Percentiles rank a stretch among this genome's conserved stretches.
Evolutionary conservation across 345 rosid species (phyloP).

Genomic region (Iberis pinnata): DNA sequence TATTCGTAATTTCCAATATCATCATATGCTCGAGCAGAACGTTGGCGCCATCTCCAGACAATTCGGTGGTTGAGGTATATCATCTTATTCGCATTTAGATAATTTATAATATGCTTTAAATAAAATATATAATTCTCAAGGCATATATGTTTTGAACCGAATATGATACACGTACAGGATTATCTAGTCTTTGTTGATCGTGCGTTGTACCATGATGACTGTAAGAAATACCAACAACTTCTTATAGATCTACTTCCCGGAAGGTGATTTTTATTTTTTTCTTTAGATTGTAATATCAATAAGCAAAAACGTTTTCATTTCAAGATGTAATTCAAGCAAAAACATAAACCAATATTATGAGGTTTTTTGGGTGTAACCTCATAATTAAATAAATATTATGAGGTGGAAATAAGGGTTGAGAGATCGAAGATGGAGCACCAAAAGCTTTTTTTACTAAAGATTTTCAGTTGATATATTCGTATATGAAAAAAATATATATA

Average conservation of each 20-base stretch:
- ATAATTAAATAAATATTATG: too few relatives aligned
- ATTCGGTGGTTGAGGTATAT: background rate
- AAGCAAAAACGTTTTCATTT: background rate
- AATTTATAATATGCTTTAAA: background rate
- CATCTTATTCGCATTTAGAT: background rate
- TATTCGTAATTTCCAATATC: background rate
- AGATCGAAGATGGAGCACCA: too few relatives aligned
- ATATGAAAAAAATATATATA: too few relatives aligned
- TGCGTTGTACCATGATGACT: slow-evolving; percentile 10
- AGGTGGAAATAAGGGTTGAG: too few relatives aligned
- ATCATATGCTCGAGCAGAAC: slow-evolving; percentile 9
- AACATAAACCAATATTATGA: background rate
- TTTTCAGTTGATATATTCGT: too few relatives aligned
- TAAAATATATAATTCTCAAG: background rate
- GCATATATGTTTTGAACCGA: background rate
- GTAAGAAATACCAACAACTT: slow-evolving; percentile 17
- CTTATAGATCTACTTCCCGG: background rate
- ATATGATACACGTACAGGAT: background rate
- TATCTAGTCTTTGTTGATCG: slow-evolving; percentile 15
- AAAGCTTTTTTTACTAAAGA: too few relatives aligned
- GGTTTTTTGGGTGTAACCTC: background rate
- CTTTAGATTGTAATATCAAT: background rate
- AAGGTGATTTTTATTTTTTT: slow-evolving; percentile 7
- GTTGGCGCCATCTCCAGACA: background rate
- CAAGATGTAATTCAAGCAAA: background rate